Percentiles rank a stretch among this genome's conserved stretches.
Evolutionary conservation across 441 rosid genomes (phyloP).

Genomic region (Erodium texanum): DNA sequence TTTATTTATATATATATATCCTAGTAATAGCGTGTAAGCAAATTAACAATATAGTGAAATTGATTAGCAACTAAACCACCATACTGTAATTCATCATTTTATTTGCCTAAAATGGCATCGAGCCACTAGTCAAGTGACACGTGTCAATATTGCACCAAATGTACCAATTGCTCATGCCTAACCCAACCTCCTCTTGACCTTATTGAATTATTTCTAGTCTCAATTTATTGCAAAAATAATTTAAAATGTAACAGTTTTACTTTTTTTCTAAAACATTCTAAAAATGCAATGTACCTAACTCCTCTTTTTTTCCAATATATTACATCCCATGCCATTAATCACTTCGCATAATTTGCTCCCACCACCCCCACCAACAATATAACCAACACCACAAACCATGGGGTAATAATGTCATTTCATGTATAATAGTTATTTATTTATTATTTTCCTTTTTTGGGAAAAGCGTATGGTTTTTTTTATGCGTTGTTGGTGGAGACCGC

Average conservation of each 20-base stretch:
- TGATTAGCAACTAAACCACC: constrained; percentile 34
- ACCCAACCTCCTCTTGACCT: constrained; percentile 6
- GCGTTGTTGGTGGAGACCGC: neutral
- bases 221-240: no score
- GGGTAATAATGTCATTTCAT: neutral
- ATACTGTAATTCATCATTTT: constrained; percentile 16
- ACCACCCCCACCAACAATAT: neutral
- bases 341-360: neutral
- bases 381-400: neutral
- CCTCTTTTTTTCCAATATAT: no score
- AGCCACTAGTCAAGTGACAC: constrained; percentile 7
- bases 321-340: neutral
- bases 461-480: no score
- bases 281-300: neutral
- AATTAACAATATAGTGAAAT: no score
- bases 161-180: constrained; percentile 19
- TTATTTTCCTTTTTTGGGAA: no score
- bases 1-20: no score
- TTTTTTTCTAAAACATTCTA: neutral
- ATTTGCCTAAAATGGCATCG: neutral
- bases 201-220: neutral
- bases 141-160: constrained; percentile 18
- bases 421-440: neutral
- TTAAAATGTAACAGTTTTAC: no score
- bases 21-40: no score